These are phyloP conservation scores for Schwanniomyces occidentalis DNA, from an alignment of 805 yeast species.

Conservation along the genomic window DNA sequence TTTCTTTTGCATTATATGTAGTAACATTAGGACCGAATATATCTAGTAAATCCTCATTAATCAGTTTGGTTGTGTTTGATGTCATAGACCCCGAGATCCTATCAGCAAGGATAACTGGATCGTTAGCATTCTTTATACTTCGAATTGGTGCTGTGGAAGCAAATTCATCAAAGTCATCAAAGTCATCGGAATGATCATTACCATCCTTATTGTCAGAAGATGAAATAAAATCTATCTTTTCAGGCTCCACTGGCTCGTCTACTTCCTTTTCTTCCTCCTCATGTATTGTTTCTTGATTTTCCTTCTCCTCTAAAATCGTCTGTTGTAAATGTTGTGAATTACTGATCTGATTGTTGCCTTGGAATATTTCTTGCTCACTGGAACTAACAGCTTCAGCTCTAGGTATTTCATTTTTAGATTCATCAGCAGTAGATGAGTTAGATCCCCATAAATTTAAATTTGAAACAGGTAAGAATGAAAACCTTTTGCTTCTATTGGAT, in stretches of 20 bases:
- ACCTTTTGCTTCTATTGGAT: constrained; percentile 2
- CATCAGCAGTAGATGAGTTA: too few relatives aligned
- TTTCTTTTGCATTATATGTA: too few relatives aligned
- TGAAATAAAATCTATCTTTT: neutral
- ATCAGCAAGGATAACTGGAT: neutral
- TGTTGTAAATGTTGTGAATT: too few relatives aligned
- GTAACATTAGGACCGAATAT: too few relatives aligned
- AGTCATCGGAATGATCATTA: constrained; percentile 3
- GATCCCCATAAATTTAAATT: neutral
- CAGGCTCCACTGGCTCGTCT: constrained; percentile 2
- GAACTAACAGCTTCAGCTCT: too few relatives aligned
- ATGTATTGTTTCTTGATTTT: neutral
- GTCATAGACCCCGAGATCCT: neutral
- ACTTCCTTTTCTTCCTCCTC: constrained; percentile 5
- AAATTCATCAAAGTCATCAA: constrained; percentile 25
- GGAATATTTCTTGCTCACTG: too few relatives aligned
- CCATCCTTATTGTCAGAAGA: neutral
- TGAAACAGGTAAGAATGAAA: constrained; percentile 4
- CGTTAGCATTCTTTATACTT: neutral
- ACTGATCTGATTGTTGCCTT: too few relatives aligned
- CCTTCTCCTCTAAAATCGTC: constrained; percentile 1
- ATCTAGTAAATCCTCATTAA: neutral
- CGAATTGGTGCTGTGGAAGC: constrained; percentile 14
- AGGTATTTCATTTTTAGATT: too few relatives aligned
- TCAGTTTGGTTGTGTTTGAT: neutral